Evolutionary conservation across 495 filamentous ascomycete genomes (phyloP).

Genomic region (Xylaria longipes): DNA sequence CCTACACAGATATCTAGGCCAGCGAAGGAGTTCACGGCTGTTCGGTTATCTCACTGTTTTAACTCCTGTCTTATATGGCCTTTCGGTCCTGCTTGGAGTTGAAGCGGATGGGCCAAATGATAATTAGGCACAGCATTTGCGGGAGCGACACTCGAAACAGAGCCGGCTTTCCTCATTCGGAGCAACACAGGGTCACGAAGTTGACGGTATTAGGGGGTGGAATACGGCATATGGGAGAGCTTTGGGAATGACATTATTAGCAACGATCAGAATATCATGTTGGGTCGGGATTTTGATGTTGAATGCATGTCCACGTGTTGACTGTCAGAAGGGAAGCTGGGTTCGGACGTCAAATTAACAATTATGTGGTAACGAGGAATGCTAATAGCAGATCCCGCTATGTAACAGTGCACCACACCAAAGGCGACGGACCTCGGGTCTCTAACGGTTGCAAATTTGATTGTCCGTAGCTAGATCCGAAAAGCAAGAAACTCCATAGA

Average conservation of each 20-base stretch:
- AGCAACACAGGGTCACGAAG: background rate
- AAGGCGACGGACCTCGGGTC: background rate
- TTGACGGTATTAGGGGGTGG: background rate
- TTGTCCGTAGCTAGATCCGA: slow-evolving; percentile 12
- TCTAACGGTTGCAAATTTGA: slow-evolving; percentile 3
- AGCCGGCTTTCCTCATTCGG: background rate
- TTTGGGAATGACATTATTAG: background rate
- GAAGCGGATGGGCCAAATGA: slow-evolving; percentile 2
- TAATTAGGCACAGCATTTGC: background rate
- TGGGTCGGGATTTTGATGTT: background rate
- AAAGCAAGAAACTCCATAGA: slow-evolving; percentile 1
- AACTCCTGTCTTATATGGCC: slow-evolving; percentile 10
- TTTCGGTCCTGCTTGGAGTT: slow-evolving; percentile 13
- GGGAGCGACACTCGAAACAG: background rate
- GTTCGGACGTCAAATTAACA: background rate
- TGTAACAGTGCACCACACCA: background rate
- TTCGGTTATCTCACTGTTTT: slow-evolving; percentile 28
- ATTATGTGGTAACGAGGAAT: slow-evolving; percentile 1
- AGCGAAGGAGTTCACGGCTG: slow-evolving; percentile 38
- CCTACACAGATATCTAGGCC: slow-evolving; percentile 26
- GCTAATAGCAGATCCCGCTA: background rate
- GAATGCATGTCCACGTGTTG: slow-evolving; percentile 1
- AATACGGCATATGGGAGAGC: background rate
- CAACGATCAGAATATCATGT: background rate
- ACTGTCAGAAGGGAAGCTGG: background rate